A percentile compares a stretch with the other conserved stretches of the same genome.
These are phyloP conservation scores for Andrographis paniculata DNA, from an alignment of 305 asterid genomes.

Conservation along the genomic window DNA sequence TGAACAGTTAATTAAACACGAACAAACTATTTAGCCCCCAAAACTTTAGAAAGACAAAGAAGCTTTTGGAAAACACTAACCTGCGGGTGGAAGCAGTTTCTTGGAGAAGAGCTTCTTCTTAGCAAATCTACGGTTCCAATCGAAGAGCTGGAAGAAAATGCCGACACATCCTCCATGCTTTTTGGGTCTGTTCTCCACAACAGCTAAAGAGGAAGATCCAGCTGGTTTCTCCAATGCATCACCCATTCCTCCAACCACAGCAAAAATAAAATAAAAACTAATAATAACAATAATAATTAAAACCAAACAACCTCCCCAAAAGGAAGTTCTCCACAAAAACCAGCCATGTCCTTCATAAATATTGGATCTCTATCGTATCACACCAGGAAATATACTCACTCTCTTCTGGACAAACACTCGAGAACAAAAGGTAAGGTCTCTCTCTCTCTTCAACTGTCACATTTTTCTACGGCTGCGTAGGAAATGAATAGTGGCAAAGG, in stretches of 20 bases:
- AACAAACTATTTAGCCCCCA: too few relatives aligned
- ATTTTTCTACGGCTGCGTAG: slow-evolving; percentile 19
- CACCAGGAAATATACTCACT: slow-evolving; percentile 18
- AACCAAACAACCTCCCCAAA: not conserved
- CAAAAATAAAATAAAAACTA: slow-evolving; percentile 14
- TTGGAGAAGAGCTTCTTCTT: slow-evolving; percentile 76
- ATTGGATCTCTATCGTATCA: slow-evolving; percentile 14
- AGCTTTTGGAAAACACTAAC: slow-evolving; percentile 3
- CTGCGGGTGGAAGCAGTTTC: slow-evolving; percentile 85
- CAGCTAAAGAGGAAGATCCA: slow-evolving; percentile 47
- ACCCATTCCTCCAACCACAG: slow-evolving; percentile 43
- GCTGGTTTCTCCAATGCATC: slow-evolving; percentile 43
- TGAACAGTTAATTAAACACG: slow-evolving; percentile 18
- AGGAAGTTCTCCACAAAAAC: slow-evolving; percentile 10
- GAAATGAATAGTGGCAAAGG: slow-evolving; percentile 18
- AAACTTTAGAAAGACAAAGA: not conserved
- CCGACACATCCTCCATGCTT: slow-evolving; percentile 85
- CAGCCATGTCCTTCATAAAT: too few relatives aligned
- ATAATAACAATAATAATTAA: slow-evolving; percentile 13
- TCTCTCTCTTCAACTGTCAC: slow-evolving; percentile 19
- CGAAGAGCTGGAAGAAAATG: slow-evolving; percentile 79
- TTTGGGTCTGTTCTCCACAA: slow-evolving; percentile 76
- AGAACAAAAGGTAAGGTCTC: slow-evolving; percentile 6
- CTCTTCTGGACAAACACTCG: slow-evolving; percentile 21
- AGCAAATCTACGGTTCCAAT: slow-evolving; percentile 89